phyloP scores from a whole-genome alignment of 2,329 filamentous ascomycete genomes.

The Aschersonia sp. region DNA sequence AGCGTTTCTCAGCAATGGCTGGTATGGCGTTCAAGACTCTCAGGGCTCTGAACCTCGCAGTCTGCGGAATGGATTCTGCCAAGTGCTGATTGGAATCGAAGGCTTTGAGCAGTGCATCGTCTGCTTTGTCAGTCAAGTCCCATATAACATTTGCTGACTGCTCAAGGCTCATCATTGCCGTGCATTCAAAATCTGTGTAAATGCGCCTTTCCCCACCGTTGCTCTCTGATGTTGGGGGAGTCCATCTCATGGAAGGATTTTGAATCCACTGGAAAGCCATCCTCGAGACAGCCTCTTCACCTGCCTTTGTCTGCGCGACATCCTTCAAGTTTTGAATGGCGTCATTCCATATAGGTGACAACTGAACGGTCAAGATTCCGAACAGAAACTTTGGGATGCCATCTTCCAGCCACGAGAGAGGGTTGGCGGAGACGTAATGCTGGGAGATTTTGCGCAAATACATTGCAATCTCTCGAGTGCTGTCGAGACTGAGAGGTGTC shows the following conservation, averaged over 20 bases:
- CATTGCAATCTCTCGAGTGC: constrained; percentile 66
- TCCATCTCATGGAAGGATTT: constrained; percentile 39
- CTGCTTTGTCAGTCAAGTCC: constrained; percentile 34
- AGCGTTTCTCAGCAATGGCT: constrained; percentile 69
- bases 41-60: constrained; percentile 63
- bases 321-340: constrained; percentile 60
- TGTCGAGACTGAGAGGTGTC: constrained; percentile 62
- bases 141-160: constrained; percentile 35
- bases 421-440: constrained; percentile 43
- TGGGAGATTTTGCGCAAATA: constrained; percentile 64
- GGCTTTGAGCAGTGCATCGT: constrained; percentile 41
- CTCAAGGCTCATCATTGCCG: constrained; percentile 50
- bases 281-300: constrained; percentile 57
- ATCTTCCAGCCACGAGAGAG: constrained; percentile 50
- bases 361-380: constrained; percentile 72
- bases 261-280: constrained; percentile 69
- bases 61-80: constrained; percentile 32
- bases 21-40: constrained; percentile 63
- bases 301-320: constrained; percentile 53
- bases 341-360: constrained; percentile 81
- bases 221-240: constrained; percentile 22
- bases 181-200: constrained; percentile 72
- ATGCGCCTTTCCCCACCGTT: constrained; percentile 21
- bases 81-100: constrained; percentile 52
- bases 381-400: constrained; percentile 76